phyloP scores from a whole-genome alignment of 495 filamentous ascomycete genomes.

The Hyaloscypha hepaticicola region DNA sequence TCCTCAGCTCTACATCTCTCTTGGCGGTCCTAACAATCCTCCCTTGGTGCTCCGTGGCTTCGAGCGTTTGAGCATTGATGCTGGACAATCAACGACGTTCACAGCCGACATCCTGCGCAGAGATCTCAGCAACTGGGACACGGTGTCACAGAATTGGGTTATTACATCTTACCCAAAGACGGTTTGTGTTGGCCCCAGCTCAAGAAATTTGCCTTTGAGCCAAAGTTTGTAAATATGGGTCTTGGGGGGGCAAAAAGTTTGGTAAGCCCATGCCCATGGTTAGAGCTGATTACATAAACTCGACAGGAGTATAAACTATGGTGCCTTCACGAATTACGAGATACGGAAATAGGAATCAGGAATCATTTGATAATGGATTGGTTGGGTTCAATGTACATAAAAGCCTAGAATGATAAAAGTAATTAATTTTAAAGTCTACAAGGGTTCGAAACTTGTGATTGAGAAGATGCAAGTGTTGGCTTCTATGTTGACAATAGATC shows the following conservation, averaged over 20 bases:
- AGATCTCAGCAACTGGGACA: conserved; percentile 91
- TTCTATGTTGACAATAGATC: too few species aligned
- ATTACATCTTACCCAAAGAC: conserved; percentile 70
- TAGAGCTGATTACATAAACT: not conserved
- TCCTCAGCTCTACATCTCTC: conserved; percentile 80
- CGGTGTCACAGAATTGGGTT: conserved; percentile 81
- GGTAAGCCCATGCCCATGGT: not conserved
- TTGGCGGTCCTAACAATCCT: conserved; percentile 76
- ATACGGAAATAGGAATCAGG: not conserved
- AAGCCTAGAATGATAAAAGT: not conserved
- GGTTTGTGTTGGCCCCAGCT: conserved; percentile 57
- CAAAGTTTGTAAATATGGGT: conserved; percentile 12
- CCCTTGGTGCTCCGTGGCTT: conserved; percentile 75
- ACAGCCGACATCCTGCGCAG: conserved; percentile 68
- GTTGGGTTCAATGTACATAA: not conserved
- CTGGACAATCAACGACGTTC: conserved; percentile 67
- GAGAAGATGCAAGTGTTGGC: too few species aligned
- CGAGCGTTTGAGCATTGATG: conserved; percentile 71
- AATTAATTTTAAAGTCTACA: not conserved
- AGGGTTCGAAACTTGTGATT: too few species aligned
- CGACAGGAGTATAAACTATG: not conserved
- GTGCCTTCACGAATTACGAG: not conserved
- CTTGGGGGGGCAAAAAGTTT: not conserved
- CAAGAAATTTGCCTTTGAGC: conserved; percentile 29
- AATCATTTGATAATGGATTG: not conserved